These are phyloP conservation scores for Acanthamoeba rhysodes DNA, from an alignment of 208 protist genomes.

Conservation along the genomic window DNA sequence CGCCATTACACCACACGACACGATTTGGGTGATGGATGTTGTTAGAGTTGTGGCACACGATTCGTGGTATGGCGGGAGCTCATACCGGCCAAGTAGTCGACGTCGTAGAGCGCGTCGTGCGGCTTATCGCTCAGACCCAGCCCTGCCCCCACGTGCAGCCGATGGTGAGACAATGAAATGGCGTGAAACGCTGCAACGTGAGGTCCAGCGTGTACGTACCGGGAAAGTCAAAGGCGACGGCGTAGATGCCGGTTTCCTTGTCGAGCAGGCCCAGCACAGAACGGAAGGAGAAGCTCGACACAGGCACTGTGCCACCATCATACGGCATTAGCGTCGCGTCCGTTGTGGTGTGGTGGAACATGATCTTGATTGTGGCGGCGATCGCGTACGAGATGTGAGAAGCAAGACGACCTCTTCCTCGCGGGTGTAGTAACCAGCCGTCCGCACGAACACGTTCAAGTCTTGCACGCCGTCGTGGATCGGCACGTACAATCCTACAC, in stretches of 20 bases:
- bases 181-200: not conserved
- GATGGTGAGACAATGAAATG: not conserved
- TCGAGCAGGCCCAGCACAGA: not conserved
- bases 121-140: slow-evolving; percentile 56
- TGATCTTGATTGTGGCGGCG: not conserved
- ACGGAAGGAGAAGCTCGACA: slow-evolving; percentile 46
- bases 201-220: not conserved
- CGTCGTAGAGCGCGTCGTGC: not conserved
- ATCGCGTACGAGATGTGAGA: not conserved
- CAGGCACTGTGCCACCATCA: not conserved
- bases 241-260: slow-evolving; percentile 9
- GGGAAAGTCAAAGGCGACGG: slow-evolving; percentile 47
- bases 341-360: not conserved
- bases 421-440: slow-evolving; percentile 17
- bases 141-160: not conserved
- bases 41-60: not conserved
- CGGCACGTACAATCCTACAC: slow-evolving; percentile 33
- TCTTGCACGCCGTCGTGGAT: not conserved
- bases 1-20: not conserved
- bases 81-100: slow-evolving; percentile 37
- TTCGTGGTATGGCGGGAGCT: not conserved
- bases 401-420: slow-evolving; percentile 43
- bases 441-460: slow-evolving; percentile 50
- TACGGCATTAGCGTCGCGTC: not conserved
- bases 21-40: not conserved